phyloP scores from a whole-genome alignment of 1,284 basidiomycete genomes.

The Pseudozyma thailandica region DNA sequence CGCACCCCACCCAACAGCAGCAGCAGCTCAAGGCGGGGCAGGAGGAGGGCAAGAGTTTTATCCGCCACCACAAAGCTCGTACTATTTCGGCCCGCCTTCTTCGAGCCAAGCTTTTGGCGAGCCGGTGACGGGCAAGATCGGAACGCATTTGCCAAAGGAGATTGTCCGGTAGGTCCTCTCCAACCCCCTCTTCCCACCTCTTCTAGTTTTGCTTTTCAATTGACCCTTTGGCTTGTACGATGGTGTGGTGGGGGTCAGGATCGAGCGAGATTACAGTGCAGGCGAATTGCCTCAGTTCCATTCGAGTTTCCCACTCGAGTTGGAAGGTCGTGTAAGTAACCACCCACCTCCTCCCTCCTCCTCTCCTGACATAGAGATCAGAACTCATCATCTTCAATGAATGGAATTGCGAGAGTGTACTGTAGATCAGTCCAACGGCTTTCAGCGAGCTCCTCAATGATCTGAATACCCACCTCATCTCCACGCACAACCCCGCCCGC shows the following conservation, averaged over 20 bases:
- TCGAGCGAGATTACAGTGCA: constrained; percentile 83
- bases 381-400: not conserved
- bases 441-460: constrained; percentile 58
- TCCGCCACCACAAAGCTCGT: constrained; percentile 27
- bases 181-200: not conserved
- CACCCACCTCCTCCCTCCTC: not conserved
- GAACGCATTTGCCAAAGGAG: constrained; percentile 83
- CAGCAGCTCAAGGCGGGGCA: no score
- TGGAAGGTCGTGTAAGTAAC: constrained; percentile 78
- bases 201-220: not conserved
- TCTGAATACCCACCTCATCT: constrained; percentile 50
- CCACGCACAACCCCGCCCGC: constrained; percentile 35
- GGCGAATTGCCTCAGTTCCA: constrained; percentile 82
- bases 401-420: not conserved
- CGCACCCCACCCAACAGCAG: no score
- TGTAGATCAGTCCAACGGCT: constrained; percentile 41
- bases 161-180: constrained; percentile 72
- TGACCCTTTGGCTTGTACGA: not conserved
- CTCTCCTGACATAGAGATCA: not conserved
- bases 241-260: constrained; percentile 63
- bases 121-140: constrained; percentile 79
- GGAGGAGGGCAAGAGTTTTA: constrained; percentile 3
- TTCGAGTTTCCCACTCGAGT: constrained; percentile 80
- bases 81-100: constrained; percentile 55
- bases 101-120: constrained; percentile 77